phyloP scores from a whole-genome alignment of 2,329 filamentous ascomycete species.

The Trichoderma atroviride region DNA sequence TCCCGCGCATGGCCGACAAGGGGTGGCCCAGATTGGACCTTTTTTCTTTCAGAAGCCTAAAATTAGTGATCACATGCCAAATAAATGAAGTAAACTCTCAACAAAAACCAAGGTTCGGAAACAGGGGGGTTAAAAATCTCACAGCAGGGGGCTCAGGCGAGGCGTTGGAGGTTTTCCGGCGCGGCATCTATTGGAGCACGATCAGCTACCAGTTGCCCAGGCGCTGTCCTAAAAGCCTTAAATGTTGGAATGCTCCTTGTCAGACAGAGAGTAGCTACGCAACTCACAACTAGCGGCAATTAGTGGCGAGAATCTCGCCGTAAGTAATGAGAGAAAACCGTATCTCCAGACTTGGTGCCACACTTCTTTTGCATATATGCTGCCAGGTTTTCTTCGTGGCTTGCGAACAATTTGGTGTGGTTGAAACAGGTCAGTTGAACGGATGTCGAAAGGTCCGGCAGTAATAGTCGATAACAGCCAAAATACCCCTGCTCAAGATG shows the following conservation, averaged over 20 bases:
- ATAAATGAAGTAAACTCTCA: neutral
- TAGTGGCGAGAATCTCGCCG: neutral
- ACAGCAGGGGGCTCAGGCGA: slow-evolving; percentile 23
- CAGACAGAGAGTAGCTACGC: neutral
- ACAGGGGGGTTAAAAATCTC: neutral
- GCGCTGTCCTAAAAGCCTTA: neutral
- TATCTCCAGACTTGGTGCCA: slow-evolving; percentile 11
- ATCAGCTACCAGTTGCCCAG: neutral
- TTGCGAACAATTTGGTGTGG: neutral
- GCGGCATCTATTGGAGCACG: slow-evolving; percentile 21
- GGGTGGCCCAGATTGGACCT: slow-evolving; percentile 26
- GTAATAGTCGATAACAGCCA: neutral
- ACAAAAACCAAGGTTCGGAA: neutral
- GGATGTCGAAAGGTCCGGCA: neutral
- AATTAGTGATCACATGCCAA: neutral
- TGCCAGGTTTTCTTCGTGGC: slow-evolving; percentile 8
- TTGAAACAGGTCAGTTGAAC: neutral
- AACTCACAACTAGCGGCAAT: slow-evolving; percentile 6
- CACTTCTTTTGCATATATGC: slow-evolving; percentile 1
- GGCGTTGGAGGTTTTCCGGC: slow-evolving; percentile 3
- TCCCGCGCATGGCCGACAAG: slow-evolving; percentile 27
- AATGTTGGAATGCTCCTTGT: neutral
- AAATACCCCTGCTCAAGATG: neutral
- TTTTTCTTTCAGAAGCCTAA: slow-evolving; percentile 1
- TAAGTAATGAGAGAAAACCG: neutral